Percentiles rank a stretch among this genome's conserved stretches.
These are phyloP conservation scores for Claviceps sp. DNA, from an alignment of 2,329 filamentous ascomycete species.

Conservation along the genomic window DNA sequence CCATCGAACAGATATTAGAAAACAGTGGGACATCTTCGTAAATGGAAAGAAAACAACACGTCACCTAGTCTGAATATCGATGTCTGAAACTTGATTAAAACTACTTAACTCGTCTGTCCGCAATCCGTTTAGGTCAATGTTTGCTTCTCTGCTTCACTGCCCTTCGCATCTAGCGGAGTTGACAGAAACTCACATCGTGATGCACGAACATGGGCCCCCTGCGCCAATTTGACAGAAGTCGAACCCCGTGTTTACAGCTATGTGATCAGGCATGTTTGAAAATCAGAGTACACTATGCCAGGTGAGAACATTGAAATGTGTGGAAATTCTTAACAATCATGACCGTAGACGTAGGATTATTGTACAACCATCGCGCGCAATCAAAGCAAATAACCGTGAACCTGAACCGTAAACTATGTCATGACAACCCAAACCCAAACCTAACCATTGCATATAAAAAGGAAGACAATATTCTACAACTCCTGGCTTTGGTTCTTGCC, in stretches of 20 bases:
- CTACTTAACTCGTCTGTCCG: background rate
- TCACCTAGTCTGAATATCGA: background rate
- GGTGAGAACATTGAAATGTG: background rate
- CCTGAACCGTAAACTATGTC: constrained; percentile 68
- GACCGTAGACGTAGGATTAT: constrained; percentile 56
- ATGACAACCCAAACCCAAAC: constrained; percentile 60
- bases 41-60: background rate
- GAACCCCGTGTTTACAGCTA: no score
- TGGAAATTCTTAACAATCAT: constrained; percentile 30
- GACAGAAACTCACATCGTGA: no score
- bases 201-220: no score
- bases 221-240: no score
- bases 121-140: background rate
- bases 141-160: no score
- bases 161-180: no score
- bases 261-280: no score
- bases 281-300: no score
- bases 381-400: constrained; percentile 45
- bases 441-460: constrained; percentile 43
- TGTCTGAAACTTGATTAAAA: background rate
- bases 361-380: constrained; percentile 53
- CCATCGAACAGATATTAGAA: constrained; percentile 2
- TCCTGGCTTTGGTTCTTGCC: constrained; percentile 90
- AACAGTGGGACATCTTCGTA: no score
- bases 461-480: constrained; percentile 51